Base-by-base conservation (phyloP, 768 basidiomycete genomes). In the Collybiopsis luxurians region DNA sequence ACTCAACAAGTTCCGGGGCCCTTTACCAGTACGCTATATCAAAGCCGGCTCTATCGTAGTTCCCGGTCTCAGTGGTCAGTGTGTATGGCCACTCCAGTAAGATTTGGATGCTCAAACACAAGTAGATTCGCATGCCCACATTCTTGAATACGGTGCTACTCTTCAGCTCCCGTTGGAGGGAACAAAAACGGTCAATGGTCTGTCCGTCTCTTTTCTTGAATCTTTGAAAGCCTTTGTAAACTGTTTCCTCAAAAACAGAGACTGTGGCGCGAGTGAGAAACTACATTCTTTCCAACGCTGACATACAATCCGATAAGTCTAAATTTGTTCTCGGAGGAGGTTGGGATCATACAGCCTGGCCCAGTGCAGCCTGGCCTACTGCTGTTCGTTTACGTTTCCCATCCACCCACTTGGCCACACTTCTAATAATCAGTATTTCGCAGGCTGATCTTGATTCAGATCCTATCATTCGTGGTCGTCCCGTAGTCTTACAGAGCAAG, bases 281-380 rank as follows among this genome's bases (percentile, higher is more conserved):
- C 21, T 88, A 83, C 68, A 84, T 93, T 53, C 68, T 83, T 11
- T 68, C 75, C 9, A 78, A 84, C 59, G 79, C 79, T 0, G 84
- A 86, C 40, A 69, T 87, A n/a, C 67, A 74, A 21, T 71, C 74
- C 19, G 80, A 92, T 66, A 79, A 73, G 13, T 75, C 80, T 21
- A 80, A 77, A 60, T 85, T 85, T 68, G 79, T 96, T 15, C 80
- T 85, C 54, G 92, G 92, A 2, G 84, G 89, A 66, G 95, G 94
- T 1, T 96, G 95, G 93, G 91, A 96, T 68, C 95, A 96, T 69
- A 95, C 92, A 1, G 71, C 79, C 53, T 90, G 89, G 89, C 73
- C 79, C 7, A 67, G 67, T 19, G 69, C 74, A 28, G 71, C 73
- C 21, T 92, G 86, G 78, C 92, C 92, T 6, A 83, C 80, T 43